Base-by-base conservation (phyloP, 2,329 filamentous ascomycete species). In the Aspergillus niger region DNA sequence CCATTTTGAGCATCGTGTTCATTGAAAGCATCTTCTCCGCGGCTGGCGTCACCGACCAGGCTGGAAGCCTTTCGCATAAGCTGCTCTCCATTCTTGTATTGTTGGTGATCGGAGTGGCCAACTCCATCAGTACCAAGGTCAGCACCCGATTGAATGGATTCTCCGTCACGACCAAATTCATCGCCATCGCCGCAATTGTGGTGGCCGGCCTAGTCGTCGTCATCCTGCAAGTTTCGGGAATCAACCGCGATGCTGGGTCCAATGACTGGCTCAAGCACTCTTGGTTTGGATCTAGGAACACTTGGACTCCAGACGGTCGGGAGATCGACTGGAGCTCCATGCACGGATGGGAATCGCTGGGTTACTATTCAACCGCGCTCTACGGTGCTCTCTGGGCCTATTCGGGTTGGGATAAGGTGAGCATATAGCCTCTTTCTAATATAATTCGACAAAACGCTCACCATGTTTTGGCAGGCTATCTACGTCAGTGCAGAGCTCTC, bases 381-480 rank as follows among this genome's bases (percentile, higher is more conserved):
- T 66, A 66, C 30, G 64, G 64, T 10, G 64, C 64, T 1, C 55
- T 66, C 1, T 66, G 64, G 64, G 64, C 64, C 0, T 66, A 66
- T 48, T 66, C 64, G 0, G 64, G 64, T 10, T 66, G 64, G 64
- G 64, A 66, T 20, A 66, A 66, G 60, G 64, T 54, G 54, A 22
- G 58, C n/a, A 8, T 11, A 20, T 3, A 24, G 8, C 32, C 32
- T 11, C 32, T 20, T 20, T 2, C 20, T 20, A 2, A 20, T 20
- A 20, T 20, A 20, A 20, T 20, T 20, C 20, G 20, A 2, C 26
- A 26, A 26, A 26, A 26, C 26, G 26, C 11, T 24, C 22, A 38
- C 22, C 6, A 10, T 8, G 7, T 28, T 17, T 6, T 36, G 8
- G 17, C 22, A 65, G 63, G 63, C 63, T 1, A 64, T 65, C 30